A percentile compares a stretch with the other conserved stretches of the same genome.
phyloP scores from a whole-genome alignment of 139 green algal genomes.

The Closterium sp. region DNA sequence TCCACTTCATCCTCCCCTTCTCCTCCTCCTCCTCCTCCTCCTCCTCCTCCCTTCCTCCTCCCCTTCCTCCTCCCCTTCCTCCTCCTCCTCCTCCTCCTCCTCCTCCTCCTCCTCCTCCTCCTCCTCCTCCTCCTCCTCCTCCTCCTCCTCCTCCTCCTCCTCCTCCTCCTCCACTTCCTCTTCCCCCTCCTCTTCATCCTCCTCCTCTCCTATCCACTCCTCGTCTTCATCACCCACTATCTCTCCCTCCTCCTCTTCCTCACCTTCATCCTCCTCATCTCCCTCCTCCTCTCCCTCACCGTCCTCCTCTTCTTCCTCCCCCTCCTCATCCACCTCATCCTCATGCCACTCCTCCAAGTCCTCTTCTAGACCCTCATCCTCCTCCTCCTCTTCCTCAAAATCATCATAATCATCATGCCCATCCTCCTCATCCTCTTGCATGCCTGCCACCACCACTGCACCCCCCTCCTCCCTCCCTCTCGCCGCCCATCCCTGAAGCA shows the following conservation, averaged over 20 bases:
- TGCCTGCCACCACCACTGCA: not conserved
- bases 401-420: not conserved
- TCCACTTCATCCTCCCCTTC: not conserved
- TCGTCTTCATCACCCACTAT: too few species aligned
- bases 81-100: not conserved
- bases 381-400: not conserved
- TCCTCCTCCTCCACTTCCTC: not conserved
- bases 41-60: not conserved
- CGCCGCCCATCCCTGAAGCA: not conserved
- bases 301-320: not conserved
- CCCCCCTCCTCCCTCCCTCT: not conserved
- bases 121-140: not conserved
- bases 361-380: not conserved
- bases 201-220: not conserved
- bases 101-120: constrained; percentile 8
- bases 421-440: not conserved
- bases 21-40: not conserved
- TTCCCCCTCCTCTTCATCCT: not conserved
- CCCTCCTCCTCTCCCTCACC: not conserved
- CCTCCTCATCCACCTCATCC: not conserved
- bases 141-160: not conserved
- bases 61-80: constrained; percentile 2
- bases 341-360: not conserved
- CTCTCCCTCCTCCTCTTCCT: not conserved
- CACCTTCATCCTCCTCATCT: not conserved